phyloP scores from a whole-genome alignment of 2,329 filamentous ascomycete genomes.

The Fusarium annulatum region DNA sequence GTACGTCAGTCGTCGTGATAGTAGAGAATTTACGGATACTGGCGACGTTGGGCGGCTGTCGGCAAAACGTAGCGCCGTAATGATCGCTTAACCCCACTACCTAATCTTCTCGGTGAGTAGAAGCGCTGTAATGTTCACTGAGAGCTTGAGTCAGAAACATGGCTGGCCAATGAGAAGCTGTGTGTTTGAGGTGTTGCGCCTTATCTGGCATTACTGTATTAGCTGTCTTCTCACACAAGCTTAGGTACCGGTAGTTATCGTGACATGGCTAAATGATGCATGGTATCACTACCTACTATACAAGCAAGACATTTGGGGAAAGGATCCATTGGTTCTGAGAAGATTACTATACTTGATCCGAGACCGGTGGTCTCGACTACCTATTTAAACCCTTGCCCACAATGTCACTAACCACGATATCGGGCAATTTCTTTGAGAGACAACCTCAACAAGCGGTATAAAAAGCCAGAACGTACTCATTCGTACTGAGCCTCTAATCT shows the following conservation, averaged over 20 bases:
- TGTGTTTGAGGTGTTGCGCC: background rate
- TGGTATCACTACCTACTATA: background rate
- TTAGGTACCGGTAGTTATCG: conserved; percentile 10
- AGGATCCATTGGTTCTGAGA: background rate
- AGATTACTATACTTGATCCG: conserved; percentile 4
- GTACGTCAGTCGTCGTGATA: conserved; percentile 20
- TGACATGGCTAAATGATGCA: conserved; percentile 13
- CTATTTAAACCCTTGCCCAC: conserved; percentile 8
- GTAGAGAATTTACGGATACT: conserved; percentile 42
- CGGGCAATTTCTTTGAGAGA: background rate
- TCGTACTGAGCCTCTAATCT: background rate
- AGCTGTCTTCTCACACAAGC: background rate
- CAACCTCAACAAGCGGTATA: conserved; percentile 4
- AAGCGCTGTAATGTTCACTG: conserved; percentile 6
- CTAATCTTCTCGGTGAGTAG: conserved; percentile 3
- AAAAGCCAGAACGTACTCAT: conserved; percentile 8
- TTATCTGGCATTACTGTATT: conserved; percentile 2
- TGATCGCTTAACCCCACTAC: background rate
- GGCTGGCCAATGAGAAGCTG: conserved; percentile 34
- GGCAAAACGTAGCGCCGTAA: conserved; percentile 39
- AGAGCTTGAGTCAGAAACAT: background rate
- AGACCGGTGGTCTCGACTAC: conserved; percentile 16
- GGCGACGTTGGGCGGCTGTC: conserved; percentile 16
- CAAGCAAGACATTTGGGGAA: background rate
- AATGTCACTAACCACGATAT: conserved; percentile 14